Base-by-base conservation (phyloP, 768 basidiomycete genomes). In the Mycena alexandri region DNA sequence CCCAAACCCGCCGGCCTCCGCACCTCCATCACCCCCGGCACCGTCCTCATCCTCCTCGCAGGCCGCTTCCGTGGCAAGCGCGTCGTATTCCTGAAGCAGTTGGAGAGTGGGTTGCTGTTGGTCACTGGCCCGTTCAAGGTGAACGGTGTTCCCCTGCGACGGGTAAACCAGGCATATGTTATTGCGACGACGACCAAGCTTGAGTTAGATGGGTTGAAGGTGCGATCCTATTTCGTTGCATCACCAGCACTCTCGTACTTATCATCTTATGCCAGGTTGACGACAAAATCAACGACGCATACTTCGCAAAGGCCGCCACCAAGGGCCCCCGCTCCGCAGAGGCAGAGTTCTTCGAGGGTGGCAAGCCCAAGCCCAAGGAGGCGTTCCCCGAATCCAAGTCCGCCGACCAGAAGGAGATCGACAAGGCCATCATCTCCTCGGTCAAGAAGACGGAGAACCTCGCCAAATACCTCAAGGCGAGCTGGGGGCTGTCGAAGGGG, bases 51-150 rank as follows among this genome's bases (percentile, higher is more conserved):
- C 82, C 86, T 99, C 74, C 90, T 99, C 75, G 97, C 98, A 68
- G 98, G 98, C 76, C 93, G 96, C 77, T 99, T 94, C 93, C 86
- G 94, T 72, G 97, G 97, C 71, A 99, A 99, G 90, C 90, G 98
- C 61, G 98, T 99, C 71, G 96, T 99, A 64, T 97, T 95, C 84
- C 85, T 99, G 85, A 98, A 98, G 89, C 95, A 96, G 86, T 83
- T 99, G 79, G 87, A 88, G 74, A 92, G 92, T 69, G 98, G 98
- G 61, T 82, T 99, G 76, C 83, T 99, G 76, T 86, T 99, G 82
- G 95, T 99, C 75, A 95, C 96, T 43, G 98, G 98, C 62, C 98
- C 98, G 53, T 98, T 89, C 90, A 97, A 95, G 88, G 80, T 99
- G 80, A 99, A 99, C 82, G 98, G 98, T 79, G 97, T 99, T 51